Conservation (phyloP, 345 rosid genomes). For the Camelina laxa region DNA sequence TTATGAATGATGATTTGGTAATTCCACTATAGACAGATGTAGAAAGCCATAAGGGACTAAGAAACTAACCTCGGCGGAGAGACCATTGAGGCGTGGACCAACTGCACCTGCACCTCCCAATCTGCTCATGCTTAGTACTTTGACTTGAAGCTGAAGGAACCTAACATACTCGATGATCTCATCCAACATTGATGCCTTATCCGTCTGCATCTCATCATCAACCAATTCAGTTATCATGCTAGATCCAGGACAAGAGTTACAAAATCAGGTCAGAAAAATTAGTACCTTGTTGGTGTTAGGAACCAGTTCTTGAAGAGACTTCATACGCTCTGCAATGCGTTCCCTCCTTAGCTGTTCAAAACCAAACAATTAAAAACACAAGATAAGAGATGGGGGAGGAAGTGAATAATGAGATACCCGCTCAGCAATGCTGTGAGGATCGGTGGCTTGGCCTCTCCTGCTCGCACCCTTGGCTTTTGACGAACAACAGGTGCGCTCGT, state of each 20-base stretch:
- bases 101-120: slow-evolving; percentile 85
- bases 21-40: not conserved
- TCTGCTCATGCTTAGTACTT: slow-evolving; percentile 97
- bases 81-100: slow-evolving; percentile 84
- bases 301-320: slow-evolving; percentile 94
- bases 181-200: slow-evolving; percentile 98
- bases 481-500: slow-evolving; percentile 61
- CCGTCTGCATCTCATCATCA: slow-evolving; percentile 60
- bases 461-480: slow-evolving; percentile 84
- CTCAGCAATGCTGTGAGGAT: slow-evolving; percentile 98
- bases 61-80: slow-evolving; percentile 70
- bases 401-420: slow-evolving; percentile 51
- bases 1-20: slow-evolving; percentile 8
- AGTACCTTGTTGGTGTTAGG: slow-evolving; percentile 96
- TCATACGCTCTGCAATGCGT: slow-evolving; percentile 98
- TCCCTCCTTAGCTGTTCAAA: slow-evolving; percentile 80
- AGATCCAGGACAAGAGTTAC: not conserved
- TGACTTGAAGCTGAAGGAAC: slow-evolving; percentile 99
- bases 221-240: slow-evolving; percentile 5
- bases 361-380: slow-evolving; percentile 22
- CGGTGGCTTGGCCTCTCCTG: slow-evolving; percentile 99
- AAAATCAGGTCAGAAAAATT: not conserved
- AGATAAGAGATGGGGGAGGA: not conserved
- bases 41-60: not conserved
- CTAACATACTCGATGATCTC: slow-evolving; percentile 99